Percentiles rank a stretch among this genome's conserved stretches.
These are phyloP conservation scores for Xylaria sp. DNA, from an alignment of 2,329 filamentous ascomycete genomes.

Conservation along the genomic window DNA sequence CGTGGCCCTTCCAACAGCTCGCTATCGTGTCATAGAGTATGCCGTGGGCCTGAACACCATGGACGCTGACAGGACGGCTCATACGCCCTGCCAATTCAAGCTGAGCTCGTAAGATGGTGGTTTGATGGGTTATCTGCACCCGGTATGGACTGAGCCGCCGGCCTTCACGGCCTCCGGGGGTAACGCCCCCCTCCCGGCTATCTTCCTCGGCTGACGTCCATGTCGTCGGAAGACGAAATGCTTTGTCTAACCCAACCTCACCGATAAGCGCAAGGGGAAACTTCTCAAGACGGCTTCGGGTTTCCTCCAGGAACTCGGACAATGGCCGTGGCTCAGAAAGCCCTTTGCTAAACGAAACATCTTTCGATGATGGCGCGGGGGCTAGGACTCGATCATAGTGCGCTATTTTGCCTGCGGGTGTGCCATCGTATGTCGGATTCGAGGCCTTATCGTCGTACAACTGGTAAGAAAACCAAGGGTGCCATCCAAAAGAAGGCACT, in stretches of 20 bases:
- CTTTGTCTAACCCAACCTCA: conserved; percentile 81
- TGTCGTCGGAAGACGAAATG: conserved; percentile 75
- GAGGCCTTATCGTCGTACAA: conserved; percentile 69
- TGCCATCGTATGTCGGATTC: conserved; percentile 52
- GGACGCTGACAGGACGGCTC: conserved; percentile 72
- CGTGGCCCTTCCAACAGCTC: conserved; percentile 75
- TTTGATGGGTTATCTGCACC: conserved; percentile 76
- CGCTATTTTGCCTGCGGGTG: conserved; percentile 53
- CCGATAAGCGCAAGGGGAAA: conserved; percentile 76
- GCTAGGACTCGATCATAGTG: conserved; percentile 76
- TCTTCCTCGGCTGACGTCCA: conserved; percentile 57
- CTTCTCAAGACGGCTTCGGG: conserved; percentile 62
- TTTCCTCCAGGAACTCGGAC: conserved; percentile 66
- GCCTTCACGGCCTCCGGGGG: conserved; percentile 76
- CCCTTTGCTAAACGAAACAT: conserved; percentile 55
- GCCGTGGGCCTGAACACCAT: conserved; percentile 81
- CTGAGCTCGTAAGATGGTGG: conserved; percentile 71
- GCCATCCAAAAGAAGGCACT: conserved; percentile 84
- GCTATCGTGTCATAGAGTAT: conserved; percentile 72
- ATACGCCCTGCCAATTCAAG: conserved; percentile 76
- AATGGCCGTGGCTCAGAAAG: conserved; percentile 71
- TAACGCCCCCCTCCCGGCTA: conserved; percentile 61
- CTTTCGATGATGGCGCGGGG: conserved; percentile 59
- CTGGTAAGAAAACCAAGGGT: conserved; percentile 86
- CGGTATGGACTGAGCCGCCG: conserved; percentile 73